Evolutionary conservation across 805 yeast species (phyloP), one percentile per base, ranked within the genome.

Genomic region (Teunomyces panamensis): DNA sequence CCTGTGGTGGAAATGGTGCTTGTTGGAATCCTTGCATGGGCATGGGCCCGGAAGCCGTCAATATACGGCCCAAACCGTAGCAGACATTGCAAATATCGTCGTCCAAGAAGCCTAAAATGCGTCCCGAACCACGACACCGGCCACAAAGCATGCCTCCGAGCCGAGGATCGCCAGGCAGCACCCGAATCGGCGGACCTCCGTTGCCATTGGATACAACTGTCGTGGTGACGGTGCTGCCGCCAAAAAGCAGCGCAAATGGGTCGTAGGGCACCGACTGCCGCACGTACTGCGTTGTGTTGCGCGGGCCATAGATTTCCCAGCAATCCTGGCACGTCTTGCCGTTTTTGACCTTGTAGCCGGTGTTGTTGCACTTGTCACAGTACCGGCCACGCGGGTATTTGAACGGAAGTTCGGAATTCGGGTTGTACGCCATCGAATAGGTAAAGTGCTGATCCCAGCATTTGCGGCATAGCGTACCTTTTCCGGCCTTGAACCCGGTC

Each of bases 131-230:
- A 47, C 84, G 59, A 57, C 95, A 89, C 44, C 80, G 69, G 0
- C 88, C 89, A 67, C 96, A 89, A 2, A 84, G 54, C 0, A 73
- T 62, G 0, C 96, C 96, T 0, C 96, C 96, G 26, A 52, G 79
- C 10, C 76, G 53, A 2, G 94, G 92, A 56, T 88, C 96, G 2
- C 96, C 96, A 0, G 96, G 94, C 16, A 58, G 60, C 1, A 87
- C 35, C 44, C 33, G 36, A 20, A n/a, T 45, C 32, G 27, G 41
- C 29, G 16, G 49, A 30, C 29, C 48, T 24, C 28, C n/a, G 8
- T 16, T 32, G 17, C 14, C 14, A 13, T 27, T 24, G 27, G 37
- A 45, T 4, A 42, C 48, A 14, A 43, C 33, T 7, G 41, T 35
- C 9, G 44, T 33, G 3, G 50, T 33, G 7, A 37, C 14, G 16